Conservation (phyloP, 148 eudicot genomes). For the Arctostaphylos glauca region DNA sequence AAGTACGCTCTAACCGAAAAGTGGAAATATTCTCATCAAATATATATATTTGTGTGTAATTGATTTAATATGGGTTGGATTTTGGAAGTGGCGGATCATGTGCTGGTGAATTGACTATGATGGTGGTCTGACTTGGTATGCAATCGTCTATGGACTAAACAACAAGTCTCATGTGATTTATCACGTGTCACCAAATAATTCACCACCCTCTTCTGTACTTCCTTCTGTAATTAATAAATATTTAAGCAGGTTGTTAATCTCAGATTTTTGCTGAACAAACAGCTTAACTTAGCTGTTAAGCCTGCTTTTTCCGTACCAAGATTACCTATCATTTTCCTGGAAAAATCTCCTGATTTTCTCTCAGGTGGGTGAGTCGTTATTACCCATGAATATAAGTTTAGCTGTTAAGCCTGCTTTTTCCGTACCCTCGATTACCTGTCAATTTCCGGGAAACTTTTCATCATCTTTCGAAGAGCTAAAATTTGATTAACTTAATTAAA, state of each 20-base stretch:
- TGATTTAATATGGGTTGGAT: constrained; percentile 2
- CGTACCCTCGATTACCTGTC: too few species aligned
- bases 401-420: too few species aligned
- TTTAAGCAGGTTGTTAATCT: not conserved
- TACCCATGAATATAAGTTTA: not conserved
- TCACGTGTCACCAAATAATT: constrained; percentile 42
- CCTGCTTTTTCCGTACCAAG: not conserved
- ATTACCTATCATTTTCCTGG: not conserved
- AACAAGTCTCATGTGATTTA: constrained; percentile 47
- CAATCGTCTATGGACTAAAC: constrained; percentile 20
- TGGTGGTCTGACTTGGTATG: not conserved
- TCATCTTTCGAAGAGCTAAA: too few species aligned
- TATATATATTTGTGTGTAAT: too few species aligned
- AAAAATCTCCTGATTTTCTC: not conserved
- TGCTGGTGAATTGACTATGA: constrained; percentile 21
- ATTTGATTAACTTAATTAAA: too few species aligned
- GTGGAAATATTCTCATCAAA: too few species aligned
- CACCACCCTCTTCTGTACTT: not conserved
- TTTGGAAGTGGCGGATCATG: constrained; percentile 34
- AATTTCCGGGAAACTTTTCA: too few species aligned
- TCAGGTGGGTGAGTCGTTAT: not conserved
- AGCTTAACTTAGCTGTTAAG: not conserved
- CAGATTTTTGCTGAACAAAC: not conserved
- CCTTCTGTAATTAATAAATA: not conserved
- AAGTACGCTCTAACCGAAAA: too few species aligned